Evolutionary conservation across 2,329 filamentous ascomycete genomes (phyloP).

Genomic region (Xylaria sp.): DNA sequence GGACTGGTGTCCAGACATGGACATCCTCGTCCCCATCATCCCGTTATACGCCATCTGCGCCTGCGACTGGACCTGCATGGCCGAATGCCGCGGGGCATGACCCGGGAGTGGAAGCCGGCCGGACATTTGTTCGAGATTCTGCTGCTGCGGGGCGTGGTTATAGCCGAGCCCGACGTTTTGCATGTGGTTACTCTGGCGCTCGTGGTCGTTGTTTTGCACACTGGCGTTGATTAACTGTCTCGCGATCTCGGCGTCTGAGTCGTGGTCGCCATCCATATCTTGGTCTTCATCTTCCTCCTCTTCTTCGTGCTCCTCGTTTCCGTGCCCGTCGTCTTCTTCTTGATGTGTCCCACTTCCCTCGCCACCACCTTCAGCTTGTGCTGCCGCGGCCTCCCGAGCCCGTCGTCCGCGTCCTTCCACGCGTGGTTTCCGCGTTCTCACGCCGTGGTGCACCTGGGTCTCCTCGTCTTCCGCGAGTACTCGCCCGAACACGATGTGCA

Average conservation of each 20-base stretch:
- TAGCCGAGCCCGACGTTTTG: constrained; percentile 9
- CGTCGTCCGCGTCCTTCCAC: constrained; percentile 11
- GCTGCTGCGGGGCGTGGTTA: not conserved
- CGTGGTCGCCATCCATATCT: constrained; percentile 36
- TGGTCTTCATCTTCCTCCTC: constrained; percentile 20
- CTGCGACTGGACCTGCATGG: constrained; percentile 2
- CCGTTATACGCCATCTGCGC: constrained; percentile 12
- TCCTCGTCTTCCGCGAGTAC: constrained; percentile 37
- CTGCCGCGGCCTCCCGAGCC: not conserved
- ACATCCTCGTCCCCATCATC: constrained; percentile 22
- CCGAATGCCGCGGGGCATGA: constrained; percentile 11
- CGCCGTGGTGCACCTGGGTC: constrained; percentile 25
- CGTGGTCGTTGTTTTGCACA: not conserved
- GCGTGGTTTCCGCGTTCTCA: constrained; percentile 31
- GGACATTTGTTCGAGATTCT: constrained; percentile 15
- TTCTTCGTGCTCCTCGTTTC: constrained; percentile 14
- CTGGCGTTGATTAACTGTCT: constrained; percentile 31
- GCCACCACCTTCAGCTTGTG: too few relatives aligned
- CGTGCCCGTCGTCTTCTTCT: constrained; percentile 5
- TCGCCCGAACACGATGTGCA: constrained; percentile 43
- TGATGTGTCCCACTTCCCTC: too few relatives aligned
- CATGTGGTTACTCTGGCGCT: not conserved
- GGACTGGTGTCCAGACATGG: constrained; percentile 19
- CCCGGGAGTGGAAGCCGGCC: constrained; percentile 26
- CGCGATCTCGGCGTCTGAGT: constrained; percentile 37